These are phyloP conservation scores for Fusarium sp. DNA, from an alignment of 2,329 filamentous ascomycete genomes.

Conservation along the genomic window DNA sequence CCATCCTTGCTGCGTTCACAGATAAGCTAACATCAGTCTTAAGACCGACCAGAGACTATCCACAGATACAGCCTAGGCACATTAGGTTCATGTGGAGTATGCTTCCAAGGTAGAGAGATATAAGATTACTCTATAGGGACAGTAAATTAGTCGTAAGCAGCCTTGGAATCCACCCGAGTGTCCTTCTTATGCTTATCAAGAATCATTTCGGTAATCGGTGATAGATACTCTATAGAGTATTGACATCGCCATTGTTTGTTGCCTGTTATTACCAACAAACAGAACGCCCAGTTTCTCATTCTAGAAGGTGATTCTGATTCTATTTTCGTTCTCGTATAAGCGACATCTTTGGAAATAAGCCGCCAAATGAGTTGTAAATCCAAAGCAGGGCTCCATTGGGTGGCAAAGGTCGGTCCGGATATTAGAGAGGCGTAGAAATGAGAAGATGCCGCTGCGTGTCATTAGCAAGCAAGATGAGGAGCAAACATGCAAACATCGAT, in stretches of 20 bases:
- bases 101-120: not conserved
- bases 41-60: not conserved
- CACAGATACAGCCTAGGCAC: not conserved
- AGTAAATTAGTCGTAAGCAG: not conserved
- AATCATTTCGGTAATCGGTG: not conserved
- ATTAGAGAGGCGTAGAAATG: slow-evolving; percentile 16
- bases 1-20: not conserved
- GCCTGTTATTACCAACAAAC: not conserved
- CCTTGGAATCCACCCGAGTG: not conserved
- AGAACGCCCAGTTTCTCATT: not conserved
- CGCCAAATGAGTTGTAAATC: not conserved
- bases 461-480: not conserved
- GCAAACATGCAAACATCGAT: slow-evolving; percentile 2
- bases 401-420: not conserved
- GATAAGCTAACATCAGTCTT: not conserved
- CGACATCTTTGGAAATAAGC: slow-evolving; percentile 7
- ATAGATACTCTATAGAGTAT: not conserved
- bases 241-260: not conserved
- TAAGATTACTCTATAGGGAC: not conserved
- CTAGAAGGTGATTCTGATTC: slow-evolving; percentile 4
- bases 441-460: not conserved
- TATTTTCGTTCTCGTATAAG: not conserved
- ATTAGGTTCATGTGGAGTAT: not conserved
- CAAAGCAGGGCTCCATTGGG: slow-evolving; percentile 3
- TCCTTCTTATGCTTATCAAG: not conserved